These are phyloP conservation scores for Lantana camara DNA, from an alignment of 257 asterid genomes.

Conservation along the genomic window DNA sequence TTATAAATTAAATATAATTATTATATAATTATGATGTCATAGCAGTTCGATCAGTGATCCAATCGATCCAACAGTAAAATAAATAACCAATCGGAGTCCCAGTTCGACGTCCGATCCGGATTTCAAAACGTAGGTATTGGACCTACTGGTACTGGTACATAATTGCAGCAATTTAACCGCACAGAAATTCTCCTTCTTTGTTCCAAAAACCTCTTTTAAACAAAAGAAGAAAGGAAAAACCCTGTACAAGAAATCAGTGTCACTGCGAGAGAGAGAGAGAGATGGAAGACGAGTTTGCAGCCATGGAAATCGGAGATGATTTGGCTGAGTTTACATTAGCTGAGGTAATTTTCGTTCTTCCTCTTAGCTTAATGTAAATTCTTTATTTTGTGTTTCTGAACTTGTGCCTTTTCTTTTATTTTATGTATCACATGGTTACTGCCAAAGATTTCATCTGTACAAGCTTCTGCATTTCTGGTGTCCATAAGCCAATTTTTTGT, in stretches of 20 bases:
- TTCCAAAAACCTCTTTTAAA: background rate
- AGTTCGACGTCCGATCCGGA: no score
- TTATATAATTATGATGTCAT: no score
- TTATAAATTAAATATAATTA: no score
- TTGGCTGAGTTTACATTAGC: slow-evolving; percentile 59
- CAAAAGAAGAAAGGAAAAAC: slow-evolving; percentile 10
- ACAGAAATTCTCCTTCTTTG: slow-evolving; percentile 22
- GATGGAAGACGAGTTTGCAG: slow-evolving; percentile 31
- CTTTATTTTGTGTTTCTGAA: background rate
- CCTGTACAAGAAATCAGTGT: background rate
- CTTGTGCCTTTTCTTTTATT: background rate
- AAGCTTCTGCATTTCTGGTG: background rate
- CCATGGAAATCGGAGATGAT: slow-evolving; percentile 42
- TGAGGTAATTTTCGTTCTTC: slow-evolving; percentile 44
- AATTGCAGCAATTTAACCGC: slow-evolving; percentile 38
- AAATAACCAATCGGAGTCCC: no score
- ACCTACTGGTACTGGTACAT: no score
- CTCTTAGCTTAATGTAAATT: slow-evolving; percentile 11
- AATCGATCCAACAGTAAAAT: no score
- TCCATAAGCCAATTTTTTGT: background rate
- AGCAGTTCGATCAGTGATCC: no score
- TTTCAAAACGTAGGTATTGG: no score
- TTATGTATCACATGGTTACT: background rate
- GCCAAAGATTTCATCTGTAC: slow-evolving; percentile 27
- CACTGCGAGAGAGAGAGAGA: slow-evolving; percentile 23